Base-by-base conservation (phyloP, 176 grass and related monocot species). In the Lolium multiflorum region DNA sequence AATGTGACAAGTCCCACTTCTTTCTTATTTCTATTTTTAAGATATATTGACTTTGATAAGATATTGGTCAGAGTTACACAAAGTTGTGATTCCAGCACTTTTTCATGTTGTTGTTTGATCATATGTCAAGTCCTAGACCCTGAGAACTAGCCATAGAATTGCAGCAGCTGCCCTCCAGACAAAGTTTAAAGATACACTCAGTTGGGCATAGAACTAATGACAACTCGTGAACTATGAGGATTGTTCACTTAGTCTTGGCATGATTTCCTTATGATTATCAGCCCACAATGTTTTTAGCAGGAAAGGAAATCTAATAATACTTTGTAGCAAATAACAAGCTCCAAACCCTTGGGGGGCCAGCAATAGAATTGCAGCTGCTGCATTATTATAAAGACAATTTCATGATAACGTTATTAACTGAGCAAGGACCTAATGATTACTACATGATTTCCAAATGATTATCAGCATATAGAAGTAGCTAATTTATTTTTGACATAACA, bases 341-440 rank as follows among this genome's bases (percentile, higher is more conserved):
- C 71, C 44, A 48, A 73, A 74, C 41, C 44, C 11, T 50, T 31
- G 28, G 21, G 48, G 71, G 16, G 13, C 21, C 71, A 17, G 71
- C 13, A 48, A 51, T 49, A 74, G 5, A 26, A 50, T 3, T 74
- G 46, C 22, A 50, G n/a, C 46, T 28, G 46, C 44, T 16, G 12
- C 71, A 74, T 25, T 51, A 74, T 74, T 51, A 74, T 74, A 74
- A 14, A 75, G 24, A 51, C 9, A 75, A 51, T 74, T 51, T 49
- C 46, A 51, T 28, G 71, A 51, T 75, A 16, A 51, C 21, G 1
- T 26, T 28, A n/a, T 35, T 35, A 72, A 72, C 12, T 24, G 13
- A 75, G 22, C 47, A 51, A 28, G 22, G 24, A 75, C 22, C 7
- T 74, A 74, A 74, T 28, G 46, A 74, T 50, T 50, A 74, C 44